Percentiles rank a stretch among this genome's conserved stretches.
phyloP scores from a whole-genome alignment of 2,329 filamentous ascomycete genomes.

The Clonostachys sp. region DNA sequence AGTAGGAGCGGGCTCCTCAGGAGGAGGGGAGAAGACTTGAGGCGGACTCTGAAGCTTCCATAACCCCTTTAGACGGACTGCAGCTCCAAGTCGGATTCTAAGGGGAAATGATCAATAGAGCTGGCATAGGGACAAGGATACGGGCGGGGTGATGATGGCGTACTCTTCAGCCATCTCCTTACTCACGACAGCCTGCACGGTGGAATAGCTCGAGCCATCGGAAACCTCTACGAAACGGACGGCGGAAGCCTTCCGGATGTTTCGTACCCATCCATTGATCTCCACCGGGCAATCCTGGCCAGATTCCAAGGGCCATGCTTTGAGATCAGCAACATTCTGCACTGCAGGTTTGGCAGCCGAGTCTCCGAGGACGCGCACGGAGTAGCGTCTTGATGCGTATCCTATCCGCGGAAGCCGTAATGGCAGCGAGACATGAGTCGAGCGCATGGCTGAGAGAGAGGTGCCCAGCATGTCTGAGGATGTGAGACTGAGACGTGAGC shows the following conservation, averaged over 20 bases:
- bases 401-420: too few species aligned
- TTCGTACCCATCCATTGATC: conserved; percentile 77
- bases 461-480: too few species aligned
- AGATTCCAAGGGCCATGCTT: conserved; percentile 43
- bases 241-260: conserved; percentile 80
- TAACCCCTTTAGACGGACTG: conserved; percentile 70
- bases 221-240: conserved; percentile 79
- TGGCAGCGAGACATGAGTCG: too few species aligned
- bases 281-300: conserved; percentile 41
- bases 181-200: conserved; percentile 76
- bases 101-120: conserved; percentile 17
- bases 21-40: not conserved
- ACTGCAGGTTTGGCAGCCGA: too few species aligned
- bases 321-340: conserved; percentile 37
- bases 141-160: conserved; percentile 16
- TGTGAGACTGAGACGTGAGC: too few species aligned
- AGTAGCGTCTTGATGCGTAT: too few species aligned
- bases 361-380: too few species aligned
- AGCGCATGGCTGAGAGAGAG: too few species aligned
- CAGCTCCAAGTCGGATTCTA: conserved; percentile 70
- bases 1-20: not conserved
- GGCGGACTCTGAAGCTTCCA: conserved; percentile 45
- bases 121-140: not conserved
- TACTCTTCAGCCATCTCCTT: conserved; percentile 70
- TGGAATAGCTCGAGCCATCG: conserved; percentile 77